Base-by-base conservation (phyloP, 257 asterid genomes). In the Przewalskia tangutica region DNA sequence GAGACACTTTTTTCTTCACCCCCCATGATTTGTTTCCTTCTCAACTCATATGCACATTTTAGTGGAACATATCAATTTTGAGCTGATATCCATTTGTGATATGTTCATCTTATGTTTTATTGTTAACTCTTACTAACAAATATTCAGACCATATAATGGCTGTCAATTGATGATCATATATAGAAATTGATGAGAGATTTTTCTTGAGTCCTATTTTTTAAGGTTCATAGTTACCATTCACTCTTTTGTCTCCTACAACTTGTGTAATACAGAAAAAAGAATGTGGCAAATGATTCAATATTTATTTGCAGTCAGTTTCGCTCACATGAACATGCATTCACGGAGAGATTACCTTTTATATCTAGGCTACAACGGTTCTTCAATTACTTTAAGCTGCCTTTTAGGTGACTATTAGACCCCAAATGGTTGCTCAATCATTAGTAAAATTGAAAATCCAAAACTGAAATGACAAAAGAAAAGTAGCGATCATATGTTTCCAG, bases 401-500 rank as follows among this genome's bases (percentile, higher is more conserved):
- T 27, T 27, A 27, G 32, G 32, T 27, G 32, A 27, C 32, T 27
- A 27, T 27, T 27, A 27, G 32, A 27, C 32, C 32, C 32, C 32
- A 27, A 27, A 27, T 27, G 32, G 32, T 27, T 27, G 32, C 32
- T 27, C 32, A 27, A 27, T 27, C 32, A 27, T 27, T 27, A 27
- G 32, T 71, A 71, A 46, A 71, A 46, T 13, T 71, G 59, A 71
- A 66, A 50, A 66, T 66, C 13, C 13, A 67, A 67, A 67, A 67
- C 77, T 36, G 77, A 67, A 67, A 68, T 68, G 77, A 68, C 54
- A 68, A 68, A 40, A 68, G 17, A n/a, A 68, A 68, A 68, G 77
- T 8, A 9, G 50, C 7, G 36, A 66, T 66, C 75, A 66, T 66
- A 7, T 16, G 16, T 66, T 66, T 42, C 53, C 9, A 68, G 34